Conservation (phyloP, 257 asterid genomes). For the Jacaranda copaia region DNA sequence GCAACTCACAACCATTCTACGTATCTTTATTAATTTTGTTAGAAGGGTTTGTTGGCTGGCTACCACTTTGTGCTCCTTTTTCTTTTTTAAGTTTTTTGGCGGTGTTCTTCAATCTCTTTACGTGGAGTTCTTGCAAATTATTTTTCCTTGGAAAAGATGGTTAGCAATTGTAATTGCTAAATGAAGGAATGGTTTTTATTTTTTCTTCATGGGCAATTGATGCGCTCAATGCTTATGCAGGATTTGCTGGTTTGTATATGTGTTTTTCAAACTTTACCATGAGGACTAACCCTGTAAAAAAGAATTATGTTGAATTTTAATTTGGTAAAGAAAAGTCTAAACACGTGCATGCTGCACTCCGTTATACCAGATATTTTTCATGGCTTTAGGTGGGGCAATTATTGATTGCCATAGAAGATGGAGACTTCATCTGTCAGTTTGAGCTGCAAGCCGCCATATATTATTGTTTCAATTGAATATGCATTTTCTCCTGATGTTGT, state of each 20-base stretch:
- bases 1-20: neutral
- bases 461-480: neutral
- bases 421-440: neutral
- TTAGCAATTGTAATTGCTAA: neutral
- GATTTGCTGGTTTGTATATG: neutral
- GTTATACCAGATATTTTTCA: conserved; percentile 9
- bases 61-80: neutral
- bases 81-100: neutral
- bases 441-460: neutral
- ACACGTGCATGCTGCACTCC: conserved; percentile 5
- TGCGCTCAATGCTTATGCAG: neutral
- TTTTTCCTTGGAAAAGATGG: neutral
- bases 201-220: conserved; percentile 3
- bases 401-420: conserved; percentile 19
- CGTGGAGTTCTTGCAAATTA: neutral
- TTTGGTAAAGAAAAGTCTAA: neutral
- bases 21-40: neutral
- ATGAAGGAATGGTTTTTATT: neutral
- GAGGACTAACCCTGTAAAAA: neutral
- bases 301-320: neutral
- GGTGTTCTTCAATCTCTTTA: conserved; percentile 1
- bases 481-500: neutral
- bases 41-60: neutral
- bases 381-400: conserved; percentile 1
- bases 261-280: neutral